These are phyloP conservation scores for Cryptococcus sp. DNA, from an alignment of 1,284 basidiomycete species.

Conservation along the genomic window DNA sequence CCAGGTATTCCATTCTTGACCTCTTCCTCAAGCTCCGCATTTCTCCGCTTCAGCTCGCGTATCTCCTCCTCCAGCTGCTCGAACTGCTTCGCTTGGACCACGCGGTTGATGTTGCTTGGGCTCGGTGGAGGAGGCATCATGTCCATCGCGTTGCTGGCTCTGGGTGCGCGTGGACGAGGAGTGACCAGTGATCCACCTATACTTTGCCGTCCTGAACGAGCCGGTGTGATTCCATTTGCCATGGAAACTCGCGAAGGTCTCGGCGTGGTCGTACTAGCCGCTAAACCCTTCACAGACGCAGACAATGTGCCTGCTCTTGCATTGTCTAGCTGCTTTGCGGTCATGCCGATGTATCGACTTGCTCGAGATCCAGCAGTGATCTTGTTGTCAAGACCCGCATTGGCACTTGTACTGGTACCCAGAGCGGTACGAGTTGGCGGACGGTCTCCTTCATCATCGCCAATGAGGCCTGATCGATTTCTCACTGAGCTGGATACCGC, in stretches of 20 bases:
- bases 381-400: slow-evolving; percentile 50
- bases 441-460: slow-evolving; percentile 19
- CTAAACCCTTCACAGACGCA: slow-evolving; percentile 24
- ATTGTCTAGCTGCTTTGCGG: slow-evolving; percentile 73
- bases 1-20: slow-evolving; percentile 9
- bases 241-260: slow-evolving; percentile 42
- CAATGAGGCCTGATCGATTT: slow-evolving; percentile 1
- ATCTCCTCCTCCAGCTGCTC: slow-evolving; percentile 45
- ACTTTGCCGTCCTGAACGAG: slow-evolving; percentile 38
- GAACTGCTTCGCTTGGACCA: slow-evolving; percentile 40
- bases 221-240: slow-evolving; percentile 33
- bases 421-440: slow-evolving; percentile 27
- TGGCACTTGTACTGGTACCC: slow-evolving; percentile 41
- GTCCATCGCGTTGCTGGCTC: slow-evolving; percentile 35
- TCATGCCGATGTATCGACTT: slow-evolving; percentile 72
- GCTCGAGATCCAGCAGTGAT: slow-evolving; percentile 80
- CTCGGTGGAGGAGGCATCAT: slow-evolving; percentile 55
- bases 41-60: slow-evolving; percentile 7
- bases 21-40: slow-evolving; percentile 25
- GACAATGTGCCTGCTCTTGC: slow-evolving; percentile 31
- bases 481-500: slow-evolving; percentile 26
- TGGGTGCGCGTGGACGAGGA: slow-evolving; percentile 41
- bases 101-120: slow-evolving; percentile 38
- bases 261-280: slow-evolving; percentile 39
- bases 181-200: slow-evolving; percentile 44